A percentile compares a stretch with the other conserved stretches of the same genome.
Conservation (phyloP, 164 flowering plant genomes). For the Magnolia sinica region DNA sequence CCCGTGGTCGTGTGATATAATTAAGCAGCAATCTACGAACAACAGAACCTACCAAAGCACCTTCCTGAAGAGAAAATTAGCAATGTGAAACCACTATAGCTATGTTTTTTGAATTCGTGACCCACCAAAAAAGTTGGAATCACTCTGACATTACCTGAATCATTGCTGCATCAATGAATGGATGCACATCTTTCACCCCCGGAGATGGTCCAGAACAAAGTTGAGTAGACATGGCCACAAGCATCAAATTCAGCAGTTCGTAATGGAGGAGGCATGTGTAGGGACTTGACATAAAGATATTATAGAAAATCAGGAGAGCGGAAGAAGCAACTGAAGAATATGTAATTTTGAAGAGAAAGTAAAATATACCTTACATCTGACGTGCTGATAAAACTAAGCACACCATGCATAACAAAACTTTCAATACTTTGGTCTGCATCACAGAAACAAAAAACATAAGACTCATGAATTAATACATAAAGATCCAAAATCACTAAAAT, state of each 20-base stretch:
- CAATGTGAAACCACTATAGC: slow-evolving; percentile 5
- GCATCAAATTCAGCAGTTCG: slow-evolving; percentile 85
- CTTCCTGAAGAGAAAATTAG: slow-evolving; percentile 52
- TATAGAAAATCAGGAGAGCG: slow-evolving; percentile 20
- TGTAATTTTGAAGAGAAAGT: slow-evolving; percentile 5
- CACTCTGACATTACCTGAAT: slow-evolving; percentile 47
- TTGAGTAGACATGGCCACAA: slow-evolving; percentile 92
- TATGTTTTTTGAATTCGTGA: not conserved
- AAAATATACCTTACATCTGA: slow-evolving; percentile 70
- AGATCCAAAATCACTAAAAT: not conserved
- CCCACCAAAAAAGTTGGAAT: slow-evolving; percentile 1
- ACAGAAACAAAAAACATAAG: not conserved
- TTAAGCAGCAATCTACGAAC: slow-evolving; percentile 65
- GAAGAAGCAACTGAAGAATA: not conserved
- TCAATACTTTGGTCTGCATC: slow-evolving; percentile 60
- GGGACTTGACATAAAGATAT: slow-evolving; percentile 42
- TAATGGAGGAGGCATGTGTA: slow-evolving; percentile 67
- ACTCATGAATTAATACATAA: not conserved
- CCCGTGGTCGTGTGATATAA: slow-evolving; percentile 53
- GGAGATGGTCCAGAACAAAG: slow-evolving; percentile 88
- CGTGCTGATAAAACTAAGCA: slow-evolving; percentile 66
- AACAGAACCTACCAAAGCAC: slow-evolving; percentile 55
- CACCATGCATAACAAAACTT: slow-evolving; percentile 56
- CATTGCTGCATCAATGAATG: slow-evolving; percentile 89
- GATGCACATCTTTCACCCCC: slow-evolving; percentile 76